Evolutionary conservation across 1,284 basidiomycete genomes (phyloP), one percentile per base, ranked within the genome.

Genomic region (Cryptococcus sp.): DNA sequence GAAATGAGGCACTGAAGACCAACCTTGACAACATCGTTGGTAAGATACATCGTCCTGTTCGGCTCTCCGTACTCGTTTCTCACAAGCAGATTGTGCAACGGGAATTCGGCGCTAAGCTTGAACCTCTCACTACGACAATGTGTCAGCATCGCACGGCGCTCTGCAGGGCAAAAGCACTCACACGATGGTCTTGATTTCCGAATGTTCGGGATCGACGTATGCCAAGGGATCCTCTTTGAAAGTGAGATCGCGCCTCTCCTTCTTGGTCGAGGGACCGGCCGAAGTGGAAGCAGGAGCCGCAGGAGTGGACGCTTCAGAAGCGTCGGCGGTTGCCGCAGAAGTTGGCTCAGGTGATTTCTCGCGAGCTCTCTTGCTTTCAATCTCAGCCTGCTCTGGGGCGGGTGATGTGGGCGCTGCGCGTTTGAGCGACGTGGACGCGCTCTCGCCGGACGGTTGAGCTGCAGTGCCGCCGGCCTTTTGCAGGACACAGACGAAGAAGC

Each of bases 221-320:
- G 87, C 90, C 76, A 89, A 95, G 0, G 93, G 93, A 74, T 91
- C 90, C 77, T 97, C 94, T 73, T 89, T 93, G 83, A 93, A 96
- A 10, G 57, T 56, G 20, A 65, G 85, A 57, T 81, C 80, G 25
- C 76, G 65, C 54, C 80, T 80, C 27, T 80, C 78, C 62, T 71
- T 71, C 68, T 75, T 77, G 49, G 35, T 64, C 15, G 52, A 46
- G 23, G 42, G 53, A 31, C 25, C 39, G 27, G 40, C 51, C 22
- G n/a, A 38, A 5, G 25, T 44, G 40, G 38, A 25, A 6, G 51
- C 53, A 25, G 50, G 42, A 22, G 57, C 60, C 1, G 52, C 54
- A 11, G 54, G 44, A n/a, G 53, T 48, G 20, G 54, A 38, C 17
- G 46, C 42, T 17, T 31, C 50, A 5, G 54, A 39, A 1, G 47